Evolutionary conservation across 148 eudicot genomes (phyloP).

Genomic region (Rheum nobile): DNA sequence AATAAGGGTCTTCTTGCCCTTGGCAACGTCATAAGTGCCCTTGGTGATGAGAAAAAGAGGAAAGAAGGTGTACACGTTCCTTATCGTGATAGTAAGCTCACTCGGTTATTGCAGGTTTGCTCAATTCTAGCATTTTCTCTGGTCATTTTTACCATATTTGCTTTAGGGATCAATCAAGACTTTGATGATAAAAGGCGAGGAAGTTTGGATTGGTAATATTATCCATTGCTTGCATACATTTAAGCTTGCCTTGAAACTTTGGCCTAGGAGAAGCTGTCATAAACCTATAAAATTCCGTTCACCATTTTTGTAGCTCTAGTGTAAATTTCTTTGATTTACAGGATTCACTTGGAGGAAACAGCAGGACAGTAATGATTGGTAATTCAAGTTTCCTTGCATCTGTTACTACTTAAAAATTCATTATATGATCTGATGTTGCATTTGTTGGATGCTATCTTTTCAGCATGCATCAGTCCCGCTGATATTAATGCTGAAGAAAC

Average conservation of each 20-base stretch:
- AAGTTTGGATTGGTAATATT: background rate
- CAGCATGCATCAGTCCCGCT: conserved; percentile 99
- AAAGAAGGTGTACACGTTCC: conserved; percentile 95
- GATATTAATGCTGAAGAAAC: conserved; percentile 99
- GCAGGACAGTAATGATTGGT: conserved; percentile 99
- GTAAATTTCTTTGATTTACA: conserved; percentile 19
- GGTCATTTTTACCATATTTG: background rate
- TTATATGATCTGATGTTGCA: background rate
- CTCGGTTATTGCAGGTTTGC: conserved; percentile 90
- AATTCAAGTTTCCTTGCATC: conserved; percentile 10
- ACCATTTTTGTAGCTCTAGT: background rate
- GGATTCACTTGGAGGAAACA: conserved; percentile 99
- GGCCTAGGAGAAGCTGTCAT: background rate
- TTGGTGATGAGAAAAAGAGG: conserved; percentile 96
- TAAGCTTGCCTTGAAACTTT: background rate
- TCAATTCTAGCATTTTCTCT: background rate
- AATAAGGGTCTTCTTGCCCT: conserved; percentile 98
- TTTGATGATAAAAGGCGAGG: background rate
- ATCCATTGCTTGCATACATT: background rate
- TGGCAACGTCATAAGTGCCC: conserved; percentile 97
- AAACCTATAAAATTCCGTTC: background rate
- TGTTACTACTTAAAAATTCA: conserved; percentile 2
- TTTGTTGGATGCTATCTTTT: conserved; percentile 3
- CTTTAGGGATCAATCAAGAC: background rate
- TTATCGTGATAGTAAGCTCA: conserved; percentile 96